phyloP scores from a whole-genome alignment of 768 basidiomycete species.

The Suillus occidentalis region DNA sequence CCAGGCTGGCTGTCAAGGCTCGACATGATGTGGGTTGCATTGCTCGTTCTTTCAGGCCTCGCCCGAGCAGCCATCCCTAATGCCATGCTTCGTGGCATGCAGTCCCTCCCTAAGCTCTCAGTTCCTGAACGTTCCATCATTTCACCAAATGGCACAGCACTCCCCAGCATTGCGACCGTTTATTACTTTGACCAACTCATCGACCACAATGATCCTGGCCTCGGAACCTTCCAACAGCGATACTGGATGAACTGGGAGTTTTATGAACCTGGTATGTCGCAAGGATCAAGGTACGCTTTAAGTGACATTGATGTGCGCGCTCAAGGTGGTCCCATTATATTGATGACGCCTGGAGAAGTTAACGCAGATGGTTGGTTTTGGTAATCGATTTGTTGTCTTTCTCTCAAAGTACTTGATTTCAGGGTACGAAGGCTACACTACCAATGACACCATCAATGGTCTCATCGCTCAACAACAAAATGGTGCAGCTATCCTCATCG shows the following conservation, averaged over 20 bases:
- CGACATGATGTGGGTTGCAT: not conserved
- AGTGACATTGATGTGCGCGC: constrained; percentile 8
- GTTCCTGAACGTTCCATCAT: constrained; percentile 11
- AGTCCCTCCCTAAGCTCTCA: constrained; percentile 16
- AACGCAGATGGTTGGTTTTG: constrained; percentile 44
- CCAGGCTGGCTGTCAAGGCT: constrained; percentile 26
- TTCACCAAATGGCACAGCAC: constrained; percentile 26
- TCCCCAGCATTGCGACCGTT: constrained; percentile 26
- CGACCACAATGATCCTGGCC: constrained; percentile 51
- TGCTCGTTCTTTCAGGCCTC: constrained; percentile 5
- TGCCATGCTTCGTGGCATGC: constrained; percentile 22
- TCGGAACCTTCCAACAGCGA: constrained; percentile 74
- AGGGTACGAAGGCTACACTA: constrained; percentile 51
- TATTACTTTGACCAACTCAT: constrained; percentile 34
- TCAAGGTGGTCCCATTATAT: constrained; percentile 27
- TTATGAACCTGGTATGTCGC: constrained; percentile 47
- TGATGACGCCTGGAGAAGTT: constrained; percentile 60
- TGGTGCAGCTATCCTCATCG: constrained; percentile 63
- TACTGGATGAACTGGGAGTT: constrained; percentile 72
- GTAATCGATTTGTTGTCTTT: not conserved
- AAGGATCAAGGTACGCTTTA: constrained; percentile 20
- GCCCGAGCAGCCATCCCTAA: constrained; percentile 20
- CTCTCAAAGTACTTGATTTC: not conserved
- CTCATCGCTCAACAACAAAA: constrained; percentile 64
- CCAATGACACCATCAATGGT: constrained; percentile 63